Base-by-base conservation (phyloP, 108 stramenopile species). In the Nitzschia palea region DNA sequence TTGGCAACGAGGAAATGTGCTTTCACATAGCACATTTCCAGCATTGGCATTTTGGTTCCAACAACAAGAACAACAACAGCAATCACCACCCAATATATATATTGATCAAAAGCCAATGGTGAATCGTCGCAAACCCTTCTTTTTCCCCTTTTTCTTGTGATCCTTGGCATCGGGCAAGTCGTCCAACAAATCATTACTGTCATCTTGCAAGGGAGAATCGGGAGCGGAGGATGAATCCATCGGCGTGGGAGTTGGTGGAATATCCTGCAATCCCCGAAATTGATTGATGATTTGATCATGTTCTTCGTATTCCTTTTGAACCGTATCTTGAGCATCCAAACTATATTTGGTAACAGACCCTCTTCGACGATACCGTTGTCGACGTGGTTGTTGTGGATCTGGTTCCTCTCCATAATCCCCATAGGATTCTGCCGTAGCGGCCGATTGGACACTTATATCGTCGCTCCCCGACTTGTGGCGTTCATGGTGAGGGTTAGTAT, bases 321-420 rank as follows among this genome's bases (percentile, higher is more conserved):
- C 74, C 9, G 51, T 37, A 27, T 68, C 62, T 23, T 66, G 58
- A 18, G 61, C 55, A 0, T 50, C 53, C 25, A 76, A 47, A 26
- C 44, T 50, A 31, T 76, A 76, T 31, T 65, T 60, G 30, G 74
- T 76, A 12, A 76, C 74, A 33, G 74, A 76, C 6, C 62, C 62
- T 25, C 74, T 59, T 20, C 74, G 60, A 27, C 67, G 67, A 28
- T 67, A 67, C n/a, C 73, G 65, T 51, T 54, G 60, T 43, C 62
- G 20, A 30, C 70, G 51, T 48, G 33, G 26, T 23, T 36, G 6
- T 52, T 52, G 51, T 52, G 25, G 51, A 1, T 2, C 12, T 18
- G 22, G 18, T 61, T 40, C 36, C 9, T 62, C 61, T 36, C 26
- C 51, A 40, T 66, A 45, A 17, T 53, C 65, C 15, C 62, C 47